Conservation (phyloP, 208 protist species). For the Herpetomonas muscarum region DNA sequence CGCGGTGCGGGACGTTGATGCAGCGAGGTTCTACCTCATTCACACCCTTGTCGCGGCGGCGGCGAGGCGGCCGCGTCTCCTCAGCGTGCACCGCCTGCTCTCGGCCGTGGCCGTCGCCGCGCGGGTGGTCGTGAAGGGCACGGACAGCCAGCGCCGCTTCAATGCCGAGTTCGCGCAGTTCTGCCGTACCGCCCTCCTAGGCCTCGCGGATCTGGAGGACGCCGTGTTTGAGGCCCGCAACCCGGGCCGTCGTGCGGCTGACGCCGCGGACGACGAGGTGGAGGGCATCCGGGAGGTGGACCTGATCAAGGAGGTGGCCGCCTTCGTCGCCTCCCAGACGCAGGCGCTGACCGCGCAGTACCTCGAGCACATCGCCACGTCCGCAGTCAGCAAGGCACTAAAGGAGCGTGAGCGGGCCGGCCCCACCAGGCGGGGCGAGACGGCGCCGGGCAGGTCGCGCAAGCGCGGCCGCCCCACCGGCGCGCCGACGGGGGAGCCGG, state of each 20-base stretch:
- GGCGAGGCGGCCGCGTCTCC: slow-evolving; percentile 1
- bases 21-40: slow-evolving; percentile 5
- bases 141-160: slow-evolving; percentile 66
- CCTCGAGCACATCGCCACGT: slow-evolving; percentile 59
- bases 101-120: slow-evolving; percentile 21
- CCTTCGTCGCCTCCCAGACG: slow-evolving; percentile 55
- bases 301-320: slow-evolving; percentile 50
- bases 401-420: slow-evolving; percentile 15
- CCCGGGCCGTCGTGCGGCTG: slow-evolving; percentile 31
- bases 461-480: slow-evolving; percentile 2
- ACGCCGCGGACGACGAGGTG: slow-evolving; percentile 31
- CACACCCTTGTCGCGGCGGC: background rate
- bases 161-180: slow-evolving; percentile 69
- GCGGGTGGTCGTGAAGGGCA: slow-evolving; percentile 60
- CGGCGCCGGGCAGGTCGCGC: slow-evolving; percentile 6
- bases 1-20: background rate
- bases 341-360: slow-evolving; percentile 44
- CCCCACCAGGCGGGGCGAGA: slow-evolving; percentile 4
- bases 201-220: slow-evolving; percentile 55
- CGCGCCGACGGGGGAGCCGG: background rate
- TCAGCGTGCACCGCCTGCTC: slow-evolving; percentile 25
- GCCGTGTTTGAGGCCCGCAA: slow-evolving; percentile 55
- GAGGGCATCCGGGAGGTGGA: slow-evolving; percentile 32
- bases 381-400: slow-evolving; percentile 29
- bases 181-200: slow-evolving; percentile 45